Conservation (phyloP, 306 rosid species). For the Begonia masoniana region DNA sequence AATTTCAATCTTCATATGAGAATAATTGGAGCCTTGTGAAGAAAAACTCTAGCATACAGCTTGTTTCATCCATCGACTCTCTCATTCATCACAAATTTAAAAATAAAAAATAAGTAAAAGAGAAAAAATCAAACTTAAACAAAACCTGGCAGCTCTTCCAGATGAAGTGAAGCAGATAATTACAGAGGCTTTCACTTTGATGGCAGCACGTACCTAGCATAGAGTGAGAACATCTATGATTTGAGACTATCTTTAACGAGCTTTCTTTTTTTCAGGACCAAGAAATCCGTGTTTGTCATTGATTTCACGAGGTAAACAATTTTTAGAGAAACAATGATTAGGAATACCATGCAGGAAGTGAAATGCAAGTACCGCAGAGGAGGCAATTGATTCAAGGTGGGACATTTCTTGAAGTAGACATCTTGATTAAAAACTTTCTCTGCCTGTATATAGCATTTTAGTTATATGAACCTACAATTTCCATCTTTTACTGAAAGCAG, state of each 20-base stretch:
- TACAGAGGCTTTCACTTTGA: slow-evolving; percentile 80
- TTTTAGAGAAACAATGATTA: too few species aligned
- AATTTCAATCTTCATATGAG: too few species aligned
- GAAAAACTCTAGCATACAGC: too few species aligned
- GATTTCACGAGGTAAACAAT: too few species aligned
- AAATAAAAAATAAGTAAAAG: background rate
- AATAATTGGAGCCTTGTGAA: too few species aligned
- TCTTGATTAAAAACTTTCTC: slow-evolving; percentile 96
- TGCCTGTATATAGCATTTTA: slow-evolving; percentile 37
- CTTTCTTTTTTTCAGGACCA: too few species aligned
- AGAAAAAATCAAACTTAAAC: background rate
- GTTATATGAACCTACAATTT: too few species aligned
- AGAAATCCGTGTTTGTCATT: too few species aligned
- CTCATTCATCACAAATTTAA: background rate
- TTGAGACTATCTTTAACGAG: background rate
- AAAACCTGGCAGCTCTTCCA: slow-evolving; percentile 85
- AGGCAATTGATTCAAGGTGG: slow-evolving; percentile 91
- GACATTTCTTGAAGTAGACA: slow-evolving; percentile 59
- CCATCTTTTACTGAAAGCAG: too few species aligned
- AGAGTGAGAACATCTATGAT: slow-evolving; percentile 2
- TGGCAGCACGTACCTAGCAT: slow-evolving; percentile 82
- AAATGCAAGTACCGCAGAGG: slow-evolving; percentile 60
- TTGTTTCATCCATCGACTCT: background rate
- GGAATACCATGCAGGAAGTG: background rate
- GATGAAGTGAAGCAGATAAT: slow-evolving; percentile 87